Evolutionary conservation across 2,329 filamentous ascomycete genomes (phyloP).

Genomic region (Calonectria pseudoreteaudii): DNA sequence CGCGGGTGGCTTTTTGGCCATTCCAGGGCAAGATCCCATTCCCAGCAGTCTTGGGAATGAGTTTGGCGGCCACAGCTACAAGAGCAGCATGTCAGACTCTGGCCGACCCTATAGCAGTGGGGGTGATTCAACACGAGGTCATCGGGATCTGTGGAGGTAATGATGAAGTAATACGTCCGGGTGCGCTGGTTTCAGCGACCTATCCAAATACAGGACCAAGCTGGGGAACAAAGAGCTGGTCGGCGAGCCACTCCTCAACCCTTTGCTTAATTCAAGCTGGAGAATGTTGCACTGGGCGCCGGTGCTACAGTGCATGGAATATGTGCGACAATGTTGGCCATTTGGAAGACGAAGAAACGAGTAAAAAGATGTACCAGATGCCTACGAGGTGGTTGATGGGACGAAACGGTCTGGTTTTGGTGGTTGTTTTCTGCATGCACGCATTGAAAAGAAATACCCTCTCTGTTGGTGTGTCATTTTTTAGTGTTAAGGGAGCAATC

Average conservation of each 20-base stretch:
- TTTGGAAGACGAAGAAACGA: not conserved
- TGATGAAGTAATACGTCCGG: not conserved
- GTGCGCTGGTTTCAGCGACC: not conserved
- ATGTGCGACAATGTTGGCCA: not conserved
- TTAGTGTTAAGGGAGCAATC: not conserved
- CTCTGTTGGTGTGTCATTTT: conserved; percentile 8
- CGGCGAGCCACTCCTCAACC: not conserved
- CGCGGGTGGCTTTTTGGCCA: conserved; percentile 63
- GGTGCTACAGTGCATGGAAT: not conserved
- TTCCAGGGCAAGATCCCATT: conserved; percentile 52
- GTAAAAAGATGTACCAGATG: not conserved
- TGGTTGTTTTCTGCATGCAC: conserved; percentile 6
- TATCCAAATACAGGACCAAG: too few relatives aligned
- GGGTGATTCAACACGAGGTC: conserved; percentile 43
- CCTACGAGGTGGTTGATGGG: not conserved
- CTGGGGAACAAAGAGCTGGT: not conserved
- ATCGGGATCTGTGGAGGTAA: conserved; percentile 40
- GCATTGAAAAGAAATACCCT: conserved; percentile 24
- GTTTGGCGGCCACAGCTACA: conserved; percentile 18
- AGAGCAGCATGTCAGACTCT: conserved; percentile 36
- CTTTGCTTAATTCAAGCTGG: not conserved
- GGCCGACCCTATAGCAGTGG: conserved; percentile 55
- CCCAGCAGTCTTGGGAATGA: not conserved
- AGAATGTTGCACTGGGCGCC: not conserved
- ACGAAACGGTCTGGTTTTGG: not conserved